A percentile compares a stretch with the other conserved stretches of the same genome.
Evolutionary conservation across 2,329 filamentous ascomycete species (phyloP).

Genomic region (Epichloe coenophiala): DNA sequence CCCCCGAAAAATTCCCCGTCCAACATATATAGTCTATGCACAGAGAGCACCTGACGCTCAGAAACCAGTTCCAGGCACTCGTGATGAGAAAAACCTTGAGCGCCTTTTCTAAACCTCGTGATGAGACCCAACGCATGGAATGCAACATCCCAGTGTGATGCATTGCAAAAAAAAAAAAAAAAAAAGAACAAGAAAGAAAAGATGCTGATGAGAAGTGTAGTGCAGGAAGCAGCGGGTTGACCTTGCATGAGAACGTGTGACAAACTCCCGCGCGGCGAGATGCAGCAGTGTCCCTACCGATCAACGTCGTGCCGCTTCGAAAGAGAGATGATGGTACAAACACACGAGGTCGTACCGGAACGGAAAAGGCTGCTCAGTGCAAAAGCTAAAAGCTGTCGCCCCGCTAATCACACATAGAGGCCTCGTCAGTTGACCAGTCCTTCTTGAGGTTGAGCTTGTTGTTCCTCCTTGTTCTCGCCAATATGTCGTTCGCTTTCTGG

Average conservation of each 20-base stretch:
- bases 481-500: slow-evolving; percentile 59
- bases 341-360: too few relatives aligned
- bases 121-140: not conserved
- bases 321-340: too few relatives aligned
- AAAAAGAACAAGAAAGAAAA: not conserved
- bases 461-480: slow-evolving; percentile 29
- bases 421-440: not conserved
- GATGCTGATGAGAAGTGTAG: not conserved
- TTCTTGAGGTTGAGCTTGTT: not conserved
- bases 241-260: not conserved
- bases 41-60: not conserved
- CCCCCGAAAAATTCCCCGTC: too few relatives aligned
- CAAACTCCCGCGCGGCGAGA: not conserved
- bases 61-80: not conserved
- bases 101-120: not conserved
- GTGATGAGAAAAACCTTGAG: not conserved
- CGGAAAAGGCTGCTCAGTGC: not conserved
- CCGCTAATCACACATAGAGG: too few relatives aligned
- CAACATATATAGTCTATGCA: too few relatives aligned
- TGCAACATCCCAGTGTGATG: not conserved
- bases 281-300: too few relatives aligned
- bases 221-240: not conserved
- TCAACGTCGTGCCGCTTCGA: too few relatives aligned
- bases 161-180: not conserved
- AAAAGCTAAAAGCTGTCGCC: not conserved